Conservation (phyloP, 2,329 filamentous ascomycete species). For the Chalara sp. region DNA sequence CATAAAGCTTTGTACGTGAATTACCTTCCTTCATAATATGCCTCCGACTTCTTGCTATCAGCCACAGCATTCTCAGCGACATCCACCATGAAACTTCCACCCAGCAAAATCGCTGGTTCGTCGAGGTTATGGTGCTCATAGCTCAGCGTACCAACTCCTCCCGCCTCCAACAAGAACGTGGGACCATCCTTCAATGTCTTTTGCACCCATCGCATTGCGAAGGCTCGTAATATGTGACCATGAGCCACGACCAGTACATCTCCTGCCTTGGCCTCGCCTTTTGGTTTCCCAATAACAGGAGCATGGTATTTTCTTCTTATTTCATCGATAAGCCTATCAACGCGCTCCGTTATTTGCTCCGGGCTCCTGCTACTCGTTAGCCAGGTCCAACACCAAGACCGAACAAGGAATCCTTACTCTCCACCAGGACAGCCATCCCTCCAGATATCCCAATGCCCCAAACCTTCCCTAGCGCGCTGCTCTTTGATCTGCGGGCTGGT, state of each 20-base stretch:
- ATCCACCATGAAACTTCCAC: conserved; percentile 46
- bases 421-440: conserved; percentile 79
- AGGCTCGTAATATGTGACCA: conserved; percentile 80
- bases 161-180: conserved; percentile 77
- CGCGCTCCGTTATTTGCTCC: conserved; percentile 60
- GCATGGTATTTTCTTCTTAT: conserved; percentile 58
- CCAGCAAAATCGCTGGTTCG: conserved; percentile 74
- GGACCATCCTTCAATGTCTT: conserved; percentile 66
- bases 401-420: conserved; percentile 50
- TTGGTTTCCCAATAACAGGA: conserved; percentile 49
- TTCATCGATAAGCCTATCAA: conserved; percentile 71
- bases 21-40: background rate
- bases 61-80: conserved; percentile 15
- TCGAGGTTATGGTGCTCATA: conserved; percentile 75
- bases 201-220: conserved; percentile 80
- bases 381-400: background rate
- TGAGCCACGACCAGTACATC: conserved; percentile 82
- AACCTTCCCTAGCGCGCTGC: conserved; percentile 35
- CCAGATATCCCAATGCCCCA: conserved; percentile 75
- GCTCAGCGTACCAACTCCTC: conserved; percentile 75
- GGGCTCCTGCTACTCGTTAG: conserved; percentile 29
- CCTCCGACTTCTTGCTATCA: background rate
- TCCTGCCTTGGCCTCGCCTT: conserved; percentile 28
- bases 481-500: conserved; percentile 63
- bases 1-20: background rate